Evolutionary conservation across 345 rosid genomes (phyloP).

Genomic region (Syzygium grande): DNA sequence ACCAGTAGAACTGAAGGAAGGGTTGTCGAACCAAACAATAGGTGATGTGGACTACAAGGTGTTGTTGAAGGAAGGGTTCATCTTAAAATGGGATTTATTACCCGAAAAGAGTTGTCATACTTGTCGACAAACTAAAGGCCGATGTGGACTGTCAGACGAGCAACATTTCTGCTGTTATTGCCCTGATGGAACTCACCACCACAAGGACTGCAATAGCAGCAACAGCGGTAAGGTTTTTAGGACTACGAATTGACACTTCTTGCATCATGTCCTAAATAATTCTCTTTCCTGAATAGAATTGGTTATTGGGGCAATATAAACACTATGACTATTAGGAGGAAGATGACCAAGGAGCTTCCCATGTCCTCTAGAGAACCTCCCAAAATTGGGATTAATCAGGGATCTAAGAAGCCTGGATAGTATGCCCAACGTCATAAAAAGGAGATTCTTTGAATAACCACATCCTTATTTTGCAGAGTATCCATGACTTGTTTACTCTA

Average conservation of each 20-base stretch:
- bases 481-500: background rate
- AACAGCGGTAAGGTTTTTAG: background rate
- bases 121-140: background rate
- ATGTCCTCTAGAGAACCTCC: background rate
- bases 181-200: background rate
- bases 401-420: background rate
- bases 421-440: background rate
- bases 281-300: background rate
- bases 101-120: background rate
- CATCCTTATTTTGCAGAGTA: background rate
- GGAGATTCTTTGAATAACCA: background rate
- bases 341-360: background rate
- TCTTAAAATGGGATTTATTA: background rate
- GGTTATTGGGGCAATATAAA: background rate
- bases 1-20: background rate
- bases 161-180: background rate
- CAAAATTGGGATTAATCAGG: background rate
- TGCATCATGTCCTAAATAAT: background rate
- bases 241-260: background rate
- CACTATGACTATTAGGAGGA: background rate
- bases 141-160: background rate
- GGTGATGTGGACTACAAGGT: background rate
- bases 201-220: background rate
- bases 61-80: background rate
- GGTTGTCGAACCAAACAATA: background rate